phyloP scores from a whole-genome alignment of 306 rosid genomes.

The Luffa aegyptiaca region DNA sequence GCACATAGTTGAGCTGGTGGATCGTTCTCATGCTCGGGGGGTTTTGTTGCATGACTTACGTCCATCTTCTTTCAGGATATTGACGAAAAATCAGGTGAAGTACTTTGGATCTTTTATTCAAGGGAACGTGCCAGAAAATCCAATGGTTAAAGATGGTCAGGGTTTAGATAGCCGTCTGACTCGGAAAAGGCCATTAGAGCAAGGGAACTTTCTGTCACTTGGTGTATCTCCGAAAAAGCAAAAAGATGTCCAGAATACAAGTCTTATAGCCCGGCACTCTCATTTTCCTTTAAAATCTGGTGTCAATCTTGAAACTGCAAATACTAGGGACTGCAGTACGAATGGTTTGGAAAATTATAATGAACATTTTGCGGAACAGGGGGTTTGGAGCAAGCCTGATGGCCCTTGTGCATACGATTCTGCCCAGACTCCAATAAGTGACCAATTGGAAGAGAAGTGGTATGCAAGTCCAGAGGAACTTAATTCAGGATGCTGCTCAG shows the following conservation, averaged over 20 bases:
- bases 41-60: conserved; percentile 49
- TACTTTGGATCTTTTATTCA: conserved; percentile 41
- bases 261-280: conserved; percentile 26
- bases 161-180: conserved; percentile 24
- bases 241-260: conserved; percentile 32
- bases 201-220: conserved; percentile 26
- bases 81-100: conserved; percentile 47
- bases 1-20: conserved; percentile 68
- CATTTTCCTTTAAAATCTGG: conserved; percentile 30
- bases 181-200: conserved; percentile 46
- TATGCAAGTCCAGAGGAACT: conserved; percentile 77
- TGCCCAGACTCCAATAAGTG: conserved; percentile 27
- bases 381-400: conserved; percentile 33
- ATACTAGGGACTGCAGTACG: conserved; percentile 24
- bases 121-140: conserved; percentile 25
- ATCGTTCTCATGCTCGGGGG: conserved; percentile 49
- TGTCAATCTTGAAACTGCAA: conserved; percentile 23
- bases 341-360: conserved; percentile 25
- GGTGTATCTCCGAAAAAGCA: conserved; percentile 44
- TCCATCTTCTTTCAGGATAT: conserved; percentile 62
- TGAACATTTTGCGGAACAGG: conserved; percentile 28
- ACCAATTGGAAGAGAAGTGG: conserved; percentile 63
- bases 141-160: conserved; percentile 32
- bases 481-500: conserved; percentile 41
- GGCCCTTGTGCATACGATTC: conserved; percentile 31